Base-by-base conservation (phyloP, 495 filamentous ascomycete genomes). In the Hypoxylon subgilvum region DNA sequence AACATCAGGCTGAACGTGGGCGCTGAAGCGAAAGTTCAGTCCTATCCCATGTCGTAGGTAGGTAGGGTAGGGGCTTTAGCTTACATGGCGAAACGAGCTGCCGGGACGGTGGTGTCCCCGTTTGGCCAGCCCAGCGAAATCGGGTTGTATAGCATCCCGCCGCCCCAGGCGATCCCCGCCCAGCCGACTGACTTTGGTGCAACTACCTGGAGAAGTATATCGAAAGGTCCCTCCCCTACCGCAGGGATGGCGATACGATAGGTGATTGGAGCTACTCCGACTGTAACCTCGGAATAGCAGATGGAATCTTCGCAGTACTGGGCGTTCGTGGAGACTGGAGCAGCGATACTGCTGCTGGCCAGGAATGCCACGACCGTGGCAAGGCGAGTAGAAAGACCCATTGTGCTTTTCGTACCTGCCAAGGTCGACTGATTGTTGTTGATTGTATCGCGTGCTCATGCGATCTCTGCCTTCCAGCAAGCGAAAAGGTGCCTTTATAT, bases 211-310 rank as follows among this genome's bases (percentile, higher is more conserved):
- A 82, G 53, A 3, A 80, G 69, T n/a, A 77, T 52, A 48, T 81
- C 78, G 41, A 76, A 81, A 1, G 78, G 72, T 0, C 70, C 73
- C 13, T 74, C 30, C 3, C 66, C 32, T 4, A 73, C 73, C 10
- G 69, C 69, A 5, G 79, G 79, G 13, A 81, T 77, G n/a, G 79
- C 79, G 27, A 82, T 72, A 5, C 77, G 71, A 56, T 70, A 75
- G 3, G 63, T 59, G 35, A 80, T 73, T 13, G 67, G 68, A 13
- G 69, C 66, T 12, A 68, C 61, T n/a, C 67, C 57, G 40, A 71
- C 65, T 9, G 57, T 67, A 56, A 69, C 69, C 55, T 70, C 62
- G 3, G 69, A 69, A 41, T 72, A 76, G 65, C 74, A 77, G 23
- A 79, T 73, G n/a, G 52, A 36, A 1, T 59, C 62, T 8, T 76